Conservation (phyloP, 1,284 basidiomycete species). For the Fomes fomentarius region DNA sequence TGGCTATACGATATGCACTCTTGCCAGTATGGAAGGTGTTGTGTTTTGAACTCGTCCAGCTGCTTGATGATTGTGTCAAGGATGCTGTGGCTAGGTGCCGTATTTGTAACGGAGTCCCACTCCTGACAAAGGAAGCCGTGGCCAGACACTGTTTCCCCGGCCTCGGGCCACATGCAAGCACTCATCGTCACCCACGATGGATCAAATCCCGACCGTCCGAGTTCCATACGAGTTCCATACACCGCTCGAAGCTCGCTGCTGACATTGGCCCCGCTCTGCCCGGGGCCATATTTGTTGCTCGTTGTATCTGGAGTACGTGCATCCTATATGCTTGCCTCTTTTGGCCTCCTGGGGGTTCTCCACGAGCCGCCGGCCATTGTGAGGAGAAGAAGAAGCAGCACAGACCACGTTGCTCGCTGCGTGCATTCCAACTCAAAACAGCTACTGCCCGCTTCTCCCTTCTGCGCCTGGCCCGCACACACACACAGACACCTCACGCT, state of each 20-base stretch:
- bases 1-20: too few relatives aligned
- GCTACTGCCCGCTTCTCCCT: neutral
- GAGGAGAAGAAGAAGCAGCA: neutral
- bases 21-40: neutral
- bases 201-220: neutral
- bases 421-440: neutral
- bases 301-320: neutral
- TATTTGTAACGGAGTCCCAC: neutral
- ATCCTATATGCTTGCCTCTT: neutral
- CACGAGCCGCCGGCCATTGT: slow-evolving; percentile 8
- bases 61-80: too few relatives aligned
- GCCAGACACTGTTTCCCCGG: neutral
- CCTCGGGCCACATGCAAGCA: neutral
- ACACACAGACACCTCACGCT: neutral
- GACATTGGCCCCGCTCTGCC: neutral
- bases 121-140: neutral
- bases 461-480: neutral
- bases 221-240: neutral
- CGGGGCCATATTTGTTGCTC: slow-evolving; percentile 4
- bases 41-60: neutral
- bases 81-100: neutral
- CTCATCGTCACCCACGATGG: neutral
- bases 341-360: slow-evolving; percentile 1
- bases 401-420: slow-evolving; percentile 1
- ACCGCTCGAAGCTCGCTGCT: neutral